Base-by-base conservation (phyloP, 352 stramenopile species). In the Phytophthora lateralis region DNA sequence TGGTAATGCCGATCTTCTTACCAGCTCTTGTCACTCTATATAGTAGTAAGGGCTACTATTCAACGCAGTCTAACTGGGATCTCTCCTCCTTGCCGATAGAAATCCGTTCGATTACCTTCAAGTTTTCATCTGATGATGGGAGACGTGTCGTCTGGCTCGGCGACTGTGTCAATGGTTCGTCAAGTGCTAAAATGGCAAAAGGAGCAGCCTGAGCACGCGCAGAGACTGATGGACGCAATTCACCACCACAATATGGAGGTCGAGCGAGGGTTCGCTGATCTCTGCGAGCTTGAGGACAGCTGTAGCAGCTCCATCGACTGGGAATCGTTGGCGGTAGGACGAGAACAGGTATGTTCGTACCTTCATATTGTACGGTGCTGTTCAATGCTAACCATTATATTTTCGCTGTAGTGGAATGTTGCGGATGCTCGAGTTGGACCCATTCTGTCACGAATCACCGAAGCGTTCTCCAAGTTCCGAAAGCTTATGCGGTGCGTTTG, bases 91-190 rank as follows among this genome's bases (percentile, higher is more conserved):
- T 60, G 49, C 6, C 29, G 24, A 8, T 58, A 95, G 85, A 78
- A 71, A 66, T 63, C 68, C 4, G 88, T 93, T 49, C 55, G 42
- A 35, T 42, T 95, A 12, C 93, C 95, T 37, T 48, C 67, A 20
- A 76, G 75, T 27, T 82, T 98, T 20, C 75, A 96, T 53, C 69
- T 99, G 55, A 67, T 99, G 38, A 97, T 99, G 85, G 97, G 96
- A 27, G 97, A 99, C 71, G 91, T 99, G 11, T 96, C 88, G 15
- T 96, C 94, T 14, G 97, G 97, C 38, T 98, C 92, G 2, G 91
- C 82, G 2, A 93, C 86, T 4, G 86, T 95, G 24, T 95, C 86
- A 2, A 92, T 95, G 86, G 86, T 91, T 39, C 78, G 73, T 6
- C 68, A 92, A 55, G 78, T 98, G 20, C 54, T 72, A n/a, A 66